These are phyloP conservation scores for Chimonanthus praecox DNA, from an alignment of 164 flowering plant species.

Conservation along the genomic window DNA sequence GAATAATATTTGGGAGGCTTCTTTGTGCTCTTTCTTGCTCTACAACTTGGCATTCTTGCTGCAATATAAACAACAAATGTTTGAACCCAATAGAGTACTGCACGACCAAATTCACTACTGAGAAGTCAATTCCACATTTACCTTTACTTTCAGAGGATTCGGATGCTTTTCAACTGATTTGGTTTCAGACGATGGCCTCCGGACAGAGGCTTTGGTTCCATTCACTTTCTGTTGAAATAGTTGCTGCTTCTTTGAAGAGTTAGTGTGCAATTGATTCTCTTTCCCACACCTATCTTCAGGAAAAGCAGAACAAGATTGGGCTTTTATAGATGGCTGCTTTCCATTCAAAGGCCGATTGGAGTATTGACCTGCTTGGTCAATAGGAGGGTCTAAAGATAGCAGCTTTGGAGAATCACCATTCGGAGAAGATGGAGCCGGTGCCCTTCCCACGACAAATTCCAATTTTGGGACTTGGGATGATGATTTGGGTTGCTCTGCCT, in stretches of 20 bases:
- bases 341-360: conserved; percentile 5
- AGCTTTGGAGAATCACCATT: conserved; percentile 22
- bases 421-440: conserved; percentile 16
- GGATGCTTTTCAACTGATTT: conserved; percentile 30
- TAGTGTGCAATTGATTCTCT: conserved; percentile 37
- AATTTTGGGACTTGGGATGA: conserved; percentile 19
- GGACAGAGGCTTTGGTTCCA: conserved; percentile 26
- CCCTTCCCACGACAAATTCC: conserved; percentile 7
- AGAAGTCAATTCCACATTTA: conserved; percentile 3
- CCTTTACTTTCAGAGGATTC: conserved; percentile 43
- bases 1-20: conserved; percentile 12
- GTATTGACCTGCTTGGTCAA: conserved; percentile 10
- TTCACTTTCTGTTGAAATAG: conserved; percentile 17
- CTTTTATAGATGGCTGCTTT: conserved; percentile 13
- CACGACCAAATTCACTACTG: not conserved
- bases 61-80: conserved; percentile 14
- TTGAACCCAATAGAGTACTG: not conserved
- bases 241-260: conserved; percentile 30
- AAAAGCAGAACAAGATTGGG: conserved; percentile 11
- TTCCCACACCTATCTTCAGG: conserved; percentile 48
- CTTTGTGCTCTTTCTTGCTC: conserved; percentile 32
- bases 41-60: conserved; percentile 36
- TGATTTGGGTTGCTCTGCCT: conserved; percentile 24
- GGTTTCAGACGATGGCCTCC: conserved; percentile 26
- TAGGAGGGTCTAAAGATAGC: conserved; percentile 5